Percentiles rank a stretch among this genome's conserved stretches.
These are phyloP conservation scores for Xerocomus minutiporus DNA, from an alignment of 1,284 basidiomycete species.

Conservation along the genomic window DNA sequence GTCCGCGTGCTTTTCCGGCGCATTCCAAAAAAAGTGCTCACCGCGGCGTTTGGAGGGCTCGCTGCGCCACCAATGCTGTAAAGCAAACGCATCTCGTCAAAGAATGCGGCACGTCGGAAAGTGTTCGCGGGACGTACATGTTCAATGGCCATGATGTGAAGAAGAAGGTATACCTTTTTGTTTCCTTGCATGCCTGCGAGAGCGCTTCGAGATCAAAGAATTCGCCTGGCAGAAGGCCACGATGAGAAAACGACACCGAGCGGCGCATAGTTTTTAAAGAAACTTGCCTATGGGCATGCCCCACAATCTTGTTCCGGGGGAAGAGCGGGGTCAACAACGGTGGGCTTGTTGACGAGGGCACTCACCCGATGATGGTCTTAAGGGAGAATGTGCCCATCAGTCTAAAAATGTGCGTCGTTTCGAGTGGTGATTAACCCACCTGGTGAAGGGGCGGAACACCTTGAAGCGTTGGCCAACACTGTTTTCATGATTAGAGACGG, in stretches of 20 bases:
- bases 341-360: neutral
- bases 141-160: slow-evolving; percentile 71
- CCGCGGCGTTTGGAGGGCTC: slow-evolving; percentile 66
- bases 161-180: slow-evolving; percentile 64
- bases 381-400: neutral
- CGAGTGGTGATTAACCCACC: slow-evolving; percentile 32
- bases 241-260: neutral
- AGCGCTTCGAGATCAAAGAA: slow-evolving; percentile 66
- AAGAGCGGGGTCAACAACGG: neutral
- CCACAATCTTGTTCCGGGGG: slow-evolving; percentile 46
- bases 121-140: slow-evolving; percentile 42
- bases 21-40: slow-evolving; percentile 31
- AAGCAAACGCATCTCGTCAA: neutral
- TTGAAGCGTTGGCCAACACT: slow-evolving; percentile 52
- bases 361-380: slow-evolving; percentile 60
- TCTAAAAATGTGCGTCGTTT: neutral
- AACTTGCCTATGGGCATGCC: slow-evolving; percentile 63
- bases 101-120: neutral
- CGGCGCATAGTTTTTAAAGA: neutral
- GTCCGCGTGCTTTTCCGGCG: neutral
- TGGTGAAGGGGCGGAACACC: slow-evolving; percentile 52
- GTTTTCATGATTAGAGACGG: neutral
- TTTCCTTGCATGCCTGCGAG: slow-evolving; percentile 51
- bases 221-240: slow-evolving; percentile 43
- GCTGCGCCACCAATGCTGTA: slow-evolving; percentile 59